phyloP scores from a whole-genome alignment of 805 yeast genomes.

The Helenozyma baotianmanensis region DNA sequence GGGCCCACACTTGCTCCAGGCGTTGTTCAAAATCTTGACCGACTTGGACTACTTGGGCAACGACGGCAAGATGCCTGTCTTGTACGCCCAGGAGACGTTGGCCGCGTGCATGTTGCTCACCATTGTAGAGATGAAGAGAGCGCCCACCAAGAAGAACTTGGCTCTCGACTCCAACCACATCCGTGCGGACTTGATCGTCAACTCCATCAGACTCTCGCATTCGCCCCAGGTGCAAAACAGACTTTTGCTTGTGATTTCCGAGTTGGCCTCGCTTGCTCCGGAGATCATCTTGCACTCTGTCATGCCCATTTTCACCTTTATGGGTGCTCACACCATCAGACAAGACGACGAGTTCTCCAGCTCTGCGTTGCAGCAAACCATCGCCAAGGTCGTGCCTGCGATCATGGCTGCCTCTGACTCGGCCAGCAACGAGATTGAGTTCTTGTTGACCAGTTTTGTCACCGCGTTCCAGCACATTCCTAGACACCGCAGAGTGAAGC shows the following conservation, averaged over 20 bases:
- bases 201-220: slow-evolving; percentile 80
- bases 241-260: slow-evolving; percentile 76
- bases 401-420: slow-evolving; percentile 47
- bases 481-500: slow-evolving; percentile 85
- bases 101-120: slow-evolving; percentile 79
- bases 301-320: slow-evolving; percentile 98
- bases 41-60: slow-evolving; percentile 81
- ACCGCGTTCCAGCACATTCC: slow-evolving; percentile 95
- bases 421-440: slow-evolving; percentile 64
- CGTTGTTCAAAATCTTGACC: slow-evolving; percentile 58
- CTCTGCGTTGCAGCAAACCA: slow-evolving; percentile 88
- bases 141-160: slow-evolving; percentile 23
- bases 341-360: slow-evolving; percentile 96
- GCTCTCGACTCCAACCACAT: slow-evolving; percentile 57
- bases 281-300: slow-evolving; percentile 91
- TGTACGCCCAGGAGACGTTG: slow-evolving; percentile 85
- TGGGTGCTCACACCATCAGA: slow-evolving; percentile 96
- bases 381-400: slow-evolving; percentile 87
- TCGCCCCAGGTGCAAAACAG: slow-evolving; percentile 96
- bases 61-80: slow-evolving; percentile 87
- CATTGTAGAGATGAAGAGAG: slow-evolving; percentile 49
- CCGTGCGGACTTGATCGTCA: slow-evolving; percentile 86
- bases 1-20: slow-evolving; percentile 44
- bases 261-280: slow-evolving; percentile 83
- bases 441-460: slow-evolving; percentile 81